Conservation (phyloP, 768 basidiomycete genomes). For the Panus rudis region DNA sequence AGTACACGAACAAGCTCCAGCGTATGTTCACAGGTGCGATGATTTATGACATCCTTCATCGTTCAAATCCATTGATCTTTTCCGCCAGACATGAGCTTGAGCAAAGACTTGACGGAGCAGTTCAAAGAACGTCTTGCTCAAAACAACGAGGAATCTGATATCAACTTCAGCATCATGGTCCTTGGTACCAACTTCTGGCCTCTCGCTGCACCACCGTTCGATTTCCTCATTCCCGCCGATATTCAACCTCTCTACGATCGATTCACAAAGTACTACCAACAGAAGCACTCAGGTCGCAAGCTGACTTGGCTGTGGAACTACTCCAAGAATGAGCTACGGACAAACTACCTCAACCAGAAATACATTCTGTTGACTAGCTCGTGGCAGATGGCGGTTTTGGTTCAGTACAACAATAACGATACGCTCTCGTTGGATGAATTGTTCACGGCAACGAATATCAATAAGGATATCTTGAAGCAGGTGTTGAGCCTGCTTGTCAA, state of each 20-base stretch:
- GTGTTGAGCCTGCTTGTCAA: conserved; percentile 58
- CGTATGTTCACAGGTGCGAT: conserved; percentile 89
- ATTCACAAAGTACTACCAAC: conserved; percentile 89
- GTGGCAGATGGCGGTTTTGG: conserved; percentile 90
- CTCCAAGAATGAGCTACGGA: conserved; percentile 92
- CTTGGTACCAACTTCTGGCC: conserved; percentile 98
- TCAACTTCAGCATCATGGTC: conserved; percentile 91
- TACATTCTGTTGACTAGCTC: conserved; percentile 95
- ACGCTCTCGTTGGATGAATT: conserved; percentile 80
- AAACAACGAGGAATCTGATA: conserved; percentile 69
- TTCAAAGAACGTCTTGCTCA: conserved; percentile 93
- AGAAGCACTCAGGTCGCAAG: conserved; percentile 90
- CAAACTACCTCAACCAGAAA: conserved; percentile 89
- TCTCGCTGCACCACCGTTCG: conserved; percentile 71
- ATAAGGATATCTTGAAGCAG: conserved; percentile 73
- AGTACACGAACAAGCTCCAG: conserved; percentile 93
- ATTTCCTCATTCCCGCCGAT: conserved; percentile 85
- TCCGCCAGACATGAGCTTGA: conserved; percentile 78
- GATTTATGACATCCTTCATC: neutral
- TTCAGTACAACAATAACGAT: conserved; percentile 91
- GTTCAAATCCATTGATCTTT: conserved; percentile 1
- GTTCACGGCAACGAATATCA: conserved; percentile 68
- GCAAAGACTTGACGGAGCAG: conserved; percentile 90
- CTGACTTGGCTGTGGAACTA: conserved; percentile 99
- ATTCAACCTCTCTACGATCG: conserved; percentile 83